Base-by-base conservation (phyloP, 768 basidiomycete species). In the Suillus fuscotomentosus region DNA sequence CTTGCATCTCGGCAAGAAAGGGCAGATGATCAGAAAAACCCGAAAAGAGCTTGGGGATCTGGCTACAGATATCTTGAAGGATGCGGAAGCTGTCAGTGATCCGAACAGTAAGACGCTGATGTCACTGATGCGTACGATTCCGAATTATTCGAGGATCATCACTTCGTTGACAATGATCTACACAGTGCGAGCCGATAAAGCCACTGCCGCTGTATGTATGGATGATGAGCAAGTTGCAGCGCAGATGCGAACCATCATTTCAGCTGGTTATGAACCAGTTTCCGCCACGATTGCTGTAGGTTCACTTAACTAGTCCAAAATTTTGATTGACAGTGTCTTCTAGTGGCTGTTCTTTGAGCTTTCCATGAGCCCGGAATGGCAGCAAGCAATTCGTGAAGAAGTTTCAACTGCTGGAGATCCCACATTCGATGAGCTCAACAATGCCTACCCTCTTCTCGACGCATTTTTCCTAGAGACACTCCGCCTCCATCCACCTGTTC, bases 281-380 rank as follows among this genome's bases (percentile, higher is more conserved):
- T 76, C 78, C 54, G 73, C 75, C n/a, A 71, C 72, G 24, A 73
- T 79, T 17, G 63, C 72, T n/a, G 78, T 79, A 66, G 68, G 76
- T 43, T 27, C 41, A 22, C 4, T 36, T 50, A 48, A 41, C 36
- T 22, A 13, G 41, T 55, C 48, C 15, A 39, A 60, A 54, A 50
- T 13, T n/a, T 31, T 54, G 34, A 36, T 17, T 68, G 36, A 68
- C 48, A 66, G 56, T 17, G 66, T 24, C 45, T 31, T 61, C 15
- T 64, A 88, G 87, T 91, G 90, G 89, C 77, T 85, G 53, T 73
- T 90, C 13, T 89, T 89, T 66, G 85, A 88, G 67, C 80, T 92
- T 34, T 79, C 87, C 24, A 75, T 74, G 27, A 74, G 88, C 70
- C 79, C 80, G 0, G 72, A 80, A 31, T 69, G 86, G 45, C 90